Percentiles rank a stretch among this genome's conserved stretches.
phyloP scores from a whole-genome alignment of 208 protist species.

The Angomonas deanei region DNA sequence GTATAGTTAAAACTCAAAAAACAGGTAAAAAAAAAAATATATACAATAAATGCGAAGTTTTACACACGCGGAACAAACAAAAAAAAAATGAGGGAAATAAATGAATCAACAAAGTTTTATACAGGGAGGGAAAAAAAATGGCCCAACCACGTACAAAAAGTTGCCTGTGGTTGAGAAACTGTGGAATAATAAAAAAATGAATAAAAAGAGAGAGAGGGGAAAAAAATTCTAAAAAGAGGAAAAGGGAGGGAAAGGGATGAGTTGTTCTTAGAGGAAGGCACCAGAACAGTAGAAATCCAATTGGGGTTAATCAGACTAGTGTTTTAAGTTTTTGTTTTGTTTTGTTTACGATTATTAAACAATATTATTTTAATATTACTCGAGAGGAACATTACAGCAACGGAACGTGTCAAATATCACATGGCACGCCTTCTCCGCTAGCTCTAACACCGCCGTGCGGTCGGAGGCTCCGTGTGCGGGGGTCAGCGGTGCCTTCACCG shows the following conservation, averaged over 20 bases:
- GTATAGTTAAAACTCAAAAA: no score
- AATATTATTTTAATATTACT: neutral
- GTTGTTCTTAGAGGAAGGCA: neutral
- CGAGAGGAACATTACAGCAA: conserved; percentile 56
- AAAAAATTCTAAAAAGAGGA: conserved; percentile 7
- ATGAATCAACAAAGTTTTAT: no score
- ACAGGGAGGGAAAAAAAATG: no score
- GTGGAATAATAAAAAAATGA: neutral
- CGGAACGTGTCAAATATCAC: conserved; percentile 76
- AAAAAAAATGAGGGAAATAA: no score
- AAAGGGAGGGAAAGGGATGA: neutral
- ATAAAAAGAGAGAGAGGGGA: conserved; percentile 15
- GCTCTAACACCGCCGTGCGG: conserved; percentile 33
- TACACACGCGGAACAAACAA: no score
- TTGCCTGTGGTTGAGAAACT: neutral
- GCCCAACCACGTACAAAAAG: no score
- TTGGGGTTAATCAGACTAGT: neutral
- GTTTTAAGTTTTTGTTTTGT: neutral
- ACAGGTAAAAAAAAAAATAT: no score
- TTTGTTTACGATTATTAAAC: neutral
- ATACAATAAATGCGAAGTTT: no score
- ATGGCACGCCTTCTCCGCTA: conserved; percentile 50
- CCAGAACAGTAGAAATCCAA: neutral
- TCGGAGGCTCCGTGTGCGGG: no score
- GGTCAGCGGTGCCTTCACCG: neutral